phyloP scores from a whole-genome alignment of 2,329 filamentous ascomycete species.

The Lecanosticta acicola region DNA sequence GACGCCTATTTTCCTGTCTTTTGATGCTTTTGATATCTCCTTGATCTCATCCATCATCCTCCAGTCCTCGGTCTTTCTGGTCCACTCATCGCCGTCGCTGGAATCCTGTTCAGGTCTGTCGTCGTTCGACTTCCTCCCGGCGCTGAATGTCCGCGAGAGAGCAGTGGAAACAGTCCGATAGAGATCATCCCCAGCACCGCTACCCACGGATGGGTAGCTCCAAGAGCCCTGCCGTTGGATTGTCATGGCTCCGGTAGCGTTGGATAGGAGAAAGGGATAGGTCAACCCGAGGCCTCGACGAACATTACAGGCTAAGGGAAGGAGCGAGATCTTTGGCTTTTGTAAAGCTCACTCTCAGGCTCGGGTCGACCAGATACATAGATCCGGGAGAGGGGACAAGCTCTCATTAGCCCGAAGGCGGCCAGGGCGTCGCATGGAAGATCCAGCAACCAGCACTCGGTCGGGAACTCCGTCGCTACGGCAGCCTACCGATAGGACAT shows the following conservation, averaged over 20 bases:
- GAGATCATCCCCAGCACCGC: conserved; percentile 18
- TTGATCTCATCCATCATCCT: conserved; percentile 46
- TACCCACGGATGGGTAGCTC: conserved; percentile 9
- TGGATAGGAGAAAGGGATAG: neutral
- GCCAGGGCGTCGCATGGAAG: neutral
- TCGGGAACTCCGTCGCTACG: neutral
- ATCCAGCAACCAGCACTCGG: neutral
- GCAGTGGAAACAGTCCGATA: conserved; percentile 17
- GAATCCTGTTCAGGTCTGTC: conserved; percentile 5
- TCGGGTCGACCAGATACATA: too few species aligned
- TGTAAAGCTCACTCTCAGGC: neutral
- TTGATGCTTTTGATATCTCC: conserved; percentile 41
- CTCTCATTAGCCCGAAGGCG: too few species aligned
- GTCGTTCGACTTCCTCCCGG: conserved; percentile 4
- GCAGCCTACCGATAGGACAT: neutral
- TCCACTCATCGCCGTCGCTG: conserved; percentile 15
- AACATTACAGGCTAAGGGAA: neutral
- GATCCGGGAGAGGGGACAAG: too few species aligned
- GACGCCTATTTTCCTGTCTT: conserved; percentile 52
- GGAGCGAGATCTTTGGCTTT: neutral
- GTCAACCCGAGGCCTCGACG: too few species aligned
- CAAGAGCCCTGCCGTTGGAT: neutral
- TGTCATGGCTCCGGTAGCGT: neutral
- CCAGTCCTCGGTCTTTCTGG: conserved; percentile 43
- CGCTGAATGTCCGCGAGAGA: conserved; percentile 12